Evolutionary conservation across 345 rosid species (phyloP), one percentile per base, ranked within the genome.

Genomic region (Eucalyptus erythrocorys): DNA sequence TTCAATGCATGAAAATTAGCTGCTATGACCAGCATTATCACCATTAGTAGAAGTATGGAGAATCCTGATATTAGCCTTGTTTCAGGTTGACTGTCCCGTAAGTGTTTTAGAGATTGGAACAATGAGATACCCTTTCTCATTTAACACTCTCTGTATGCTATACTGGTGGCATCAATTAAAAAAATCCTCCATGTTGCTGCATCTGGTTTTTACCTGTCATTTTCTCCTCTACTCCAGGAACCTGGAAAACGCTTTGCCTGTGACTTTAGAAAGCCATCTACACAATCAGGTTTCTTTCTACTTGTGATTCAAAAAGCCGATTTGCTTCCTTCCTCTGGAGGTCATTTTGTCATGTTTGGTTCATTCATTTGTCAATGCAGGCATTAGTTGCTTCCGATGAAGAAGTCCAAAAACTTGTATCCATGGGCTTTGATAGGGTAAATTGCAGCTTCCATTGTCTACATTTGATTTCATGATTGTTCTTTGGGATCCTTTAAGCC

Each of bases 391-490:
- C 93, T 87, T 92, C 97, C 4, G 98, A 95, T 45, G 96, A 93
- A 81, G 96, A 96, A 89, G 93, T 96, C 89, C 96, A 95, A 89
- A 94, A 95, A 89, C 98, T 98, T 42, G 94, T 95, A 21, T 92
- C 98, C 49, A 98, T 98, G 99, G 98, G 99, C 66, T 98, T 98
- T 57, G 99, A 97, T 51, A 93, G 94, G 99, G 99, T 97, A 93
- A 88, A 27, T 79, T 68, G 17, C 43, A n/a, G 84, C 16, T 37
- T 76, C 47, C 84, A 4, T 76, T 40, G 84, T 40, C 47, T 40
- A 40, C 84, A 76, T 76, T 76, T 76, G 66, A 47, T 64, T 87
- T 14, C 47, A 27, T 57, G 42, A 49, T 45, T 49, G 26, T 64
- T 64, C 17, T 2, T 30, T 43, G 7, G 47, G 47, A 76, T 76